Evolutionary conservation across 2,329 filamentous ascomycete genomes (phyloP), one percentile per base, ranked within the genome.

Genomic region (Cladosporium sphaerospermum): DNA sequence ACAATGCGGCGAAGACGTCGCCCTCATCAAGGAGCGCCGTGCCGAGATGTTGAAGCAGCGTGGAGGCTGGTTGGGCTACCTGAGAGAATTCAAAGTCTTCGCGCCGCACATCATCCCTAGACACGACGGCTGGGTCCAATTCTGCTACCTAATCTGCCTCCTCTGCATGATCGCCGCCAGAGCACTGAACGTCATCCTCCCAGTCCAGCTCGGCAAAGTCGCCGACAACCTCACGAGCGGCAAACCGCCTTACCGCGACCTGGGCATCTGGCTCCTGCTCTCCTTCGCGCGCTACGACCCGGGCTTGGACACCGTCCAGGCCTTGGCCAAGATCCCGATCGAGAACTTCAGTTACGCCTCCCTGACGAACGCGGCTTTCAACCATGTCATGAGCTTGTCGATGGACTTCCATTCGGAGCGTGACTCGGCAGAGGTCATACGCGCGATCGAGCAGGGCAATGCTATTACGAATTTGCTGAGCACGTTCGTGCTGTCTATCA

Each of bases 141-240:
- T 86, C 14, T 83, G 84, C 51, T 80, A 87, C 16, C 71, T 79
- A 9, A 74, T 87, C 3, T 84, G 93, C 42, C 78, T 79, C 0
- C 41, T 87, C 1, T 86, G 86, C 59, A 74, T 93, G 18, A 67
- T 90, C n/a, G 73, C 77, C 48, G 80, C 84, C 52, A 89, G 91
- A 58, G 80, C 80, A 4, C 73, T 95, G 46, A 88, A 90, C 61
- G 74, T 95, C 11, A 72, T 95, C 40, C 82, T 89, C 32, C 89
- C 89, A n/a, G 80, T 86, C 16, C 88, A 93, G 64, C 81, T 92
- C 32, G 89, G 89, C 58, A 82, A 88, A 54, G 83, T 95, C 57
- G 84, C 88, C 58, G 82, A 93, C 62, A 80, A 80, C 56, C 72
- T 95, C 18, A 76, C 76, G 31, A 73, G 64, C 59, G 69, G 68